Evolutionary conservation across 2,329 filamentous ascomycete species (phyloP).

Genomic region (Curvularia spicifera): DNA sequence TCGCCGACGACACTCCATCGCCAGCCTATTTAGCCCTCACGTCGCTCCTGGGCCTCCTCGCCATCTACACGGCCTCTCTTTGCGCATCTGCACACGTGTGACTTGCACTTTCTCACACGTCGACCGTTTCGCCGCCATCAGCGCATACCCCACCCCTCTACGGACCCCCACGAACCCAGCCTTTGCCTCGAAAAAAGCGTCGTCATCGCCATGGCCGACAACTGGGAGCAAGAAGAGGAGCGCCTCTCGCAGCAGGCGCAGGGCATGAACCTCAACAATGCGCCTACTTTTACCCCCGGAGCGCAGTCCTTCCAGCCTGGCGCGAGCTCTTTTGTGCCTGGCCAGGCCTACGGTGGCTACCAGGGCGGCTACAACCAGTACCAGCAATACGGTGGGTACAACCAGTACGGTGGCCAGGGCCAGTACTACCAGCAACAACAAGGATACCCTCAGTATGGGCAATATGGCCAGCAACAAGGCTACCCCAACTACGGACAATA

Average conservation of each 20-base stretch:
- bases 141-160: conserved; percentile 12
- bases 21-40: conserved; percentile 10
- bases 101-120: not conserved
- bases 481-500: conserved; percentile 22
- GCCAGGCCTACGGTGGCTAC: conserved; percentile 57
- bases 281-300: conserved; percentile 23
- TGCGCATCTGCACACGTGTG: no score
- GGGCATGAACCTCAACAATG: conserved; percentile 44
- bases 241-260: conserved; percentile 72
- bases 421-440: conserved; percentile 59
- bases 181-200: conserved; percentile 1
- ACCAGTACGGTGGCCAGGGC: conserved; percentile 59
- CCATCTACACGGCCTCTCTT: not conserved
- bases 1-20: conserved; percentile 23
- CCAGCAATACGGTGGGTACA: conserved; percentile 57
- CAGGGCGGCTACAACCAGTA: conserved; percentile 64
- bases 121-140: conserved; percentile 3
- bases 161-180: conserved; percentile 1
- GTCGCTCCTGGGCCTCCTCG: conserved; percentile 16
- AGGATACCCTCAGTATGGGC: conserved; percentile 15
- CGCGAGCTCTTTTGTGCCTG: conserved; percentile 16
- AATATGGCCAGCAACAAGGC: conserved; percentile 53
- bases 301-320: conserved; percentile 19
- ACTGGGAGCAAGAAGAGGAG: conserved; percentile 92
- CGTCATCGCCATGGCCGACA: conserved; percentile 73